Conservation (phyloP, 1,284 basidiomycete species). For the Amylostereum areolatum region DNA sequence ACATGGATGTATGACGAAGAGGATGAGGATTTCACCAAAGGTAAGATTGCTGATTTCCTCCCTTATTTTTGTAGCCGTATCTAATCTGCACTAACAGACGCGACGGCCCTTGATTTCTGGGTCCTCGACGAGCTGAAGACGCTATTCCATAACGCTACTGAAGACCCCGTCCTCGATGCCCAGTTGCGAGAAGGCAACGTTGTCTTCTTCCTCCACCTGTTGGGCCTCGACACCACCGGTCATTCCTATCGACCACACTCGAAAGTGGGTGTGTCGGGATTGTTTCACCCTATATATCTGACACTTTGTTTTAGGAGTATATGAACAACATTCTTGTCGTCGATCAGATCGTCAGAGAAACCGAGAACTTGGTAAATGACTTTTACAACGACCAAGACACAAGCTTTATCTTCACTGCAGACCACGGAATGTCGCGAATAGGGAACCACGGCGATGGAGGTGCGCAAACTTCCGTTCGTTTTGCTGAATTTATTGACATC, state of each 20-base stretch:
- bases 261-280: conserved; percentile 30
- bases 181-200: conserved; percentile 52
- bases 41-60: conserved; percentile 25
- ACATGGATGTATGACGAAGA: conserved; percentile 77
- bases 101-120: conserved; percentile 76
- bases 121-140: conserved; percentile 61
- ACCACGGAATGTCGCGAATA: conserved; percentile 87
- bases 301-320: conserved; percentile 54
- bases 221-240: conserved; percentile 85
- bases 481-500: conserved; percentile 2
- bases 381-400: conserved; percentile 72
- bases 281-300: conserved; percentile 4
- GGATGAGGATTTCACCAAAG: conserved; percentile 82
- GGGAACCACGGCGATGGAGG: conserved; percentile 90
- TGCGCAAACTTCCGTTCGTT: conserved; percentile 21
- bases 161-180: conserved; percentile 39
- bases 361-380: conserved; percentile 55
- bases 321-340: conserved; percentile 82
- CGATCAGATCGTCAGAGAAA: conserved; percentile 68
- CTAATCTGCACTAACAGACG: conserved; percentile 42
- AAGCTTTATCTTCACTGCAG: conserved; percentile 81
- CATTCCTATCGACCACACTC: conserved; percentile 87
- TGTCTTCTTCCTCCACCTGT: conserved; percentile 81
- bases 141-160: conserved; percentile 61
- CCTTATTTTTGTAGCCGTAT: neutral